phyloP scores from a whole-genome alignment of 768 basidiomycete species.

The Infundibulicybe gibba region DNA sequence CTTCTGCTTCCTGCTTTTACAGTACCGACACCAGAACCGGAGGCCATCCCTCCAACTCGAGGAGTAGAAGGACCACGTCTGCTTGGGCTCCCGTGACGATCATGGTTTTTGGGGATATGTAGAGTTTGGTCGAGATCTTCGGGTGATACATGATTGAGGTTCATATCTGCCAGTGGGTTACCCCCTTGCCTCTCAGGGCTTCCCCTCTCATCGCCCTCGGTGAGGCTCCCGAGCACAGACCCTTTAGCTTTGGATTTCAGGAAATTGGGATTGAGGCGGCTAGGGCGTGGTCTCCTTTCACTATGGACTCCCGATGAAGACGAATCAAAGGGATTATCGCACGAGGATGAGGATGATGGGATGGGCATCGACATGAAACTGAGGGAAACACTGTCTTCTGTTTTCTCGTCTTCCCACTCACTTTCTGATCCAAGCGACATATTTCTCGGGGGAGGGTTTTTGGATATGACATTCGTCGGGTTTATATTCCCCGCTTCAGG shows the following conservation, averaged over 20 bases:
- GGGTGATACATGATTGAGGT: constrained; percentile 47
- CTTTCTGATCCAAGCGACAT: constrained; percentile 67
- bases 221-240: constrained; percentile 57
- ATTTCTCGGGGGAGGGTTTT: constrained; percentile 23
- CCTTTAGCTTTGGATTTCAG: constrained; percentile 49
- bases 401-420: constrained; percentile 90
- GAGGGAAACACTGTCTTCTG: constrained; percentile 69
- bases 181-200: constrained; percentile 28
- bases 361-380: constrained; percentile 45
- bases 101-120: constrained; percentile 36
- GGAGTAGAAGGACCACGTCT: constrained; percentile 51
- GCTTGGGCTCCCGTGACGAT: constrained; percentile 38
- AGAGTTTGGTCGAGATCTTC: constrained; percentile 22
- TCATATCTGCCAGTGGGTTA: constrained; percentile 62
- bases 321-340: constrained; percentile 16
- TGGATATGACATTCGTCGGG: constrained; percentile 19
- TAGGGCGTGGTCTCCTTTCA: constrained; percentile 52
- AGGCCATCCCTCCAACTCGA: constrained; percentile 14
- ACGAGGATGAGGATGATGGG: constrained; percentile 33
- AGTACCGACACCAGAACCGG: constrained; percentile 11
- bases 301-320: constrained; percentile 24
- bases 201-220: constrained; percentile 65
- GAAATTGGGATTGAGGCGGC: constrained; percentile 68
- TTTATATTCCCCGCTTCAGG: constrained; percentile 17
- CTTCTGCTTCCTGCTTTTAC: constrained; percentile 35